Conservation (phyloP, 2,329 filamentous ascomycete genomes). For the Chaetomium sp. region DNA sequence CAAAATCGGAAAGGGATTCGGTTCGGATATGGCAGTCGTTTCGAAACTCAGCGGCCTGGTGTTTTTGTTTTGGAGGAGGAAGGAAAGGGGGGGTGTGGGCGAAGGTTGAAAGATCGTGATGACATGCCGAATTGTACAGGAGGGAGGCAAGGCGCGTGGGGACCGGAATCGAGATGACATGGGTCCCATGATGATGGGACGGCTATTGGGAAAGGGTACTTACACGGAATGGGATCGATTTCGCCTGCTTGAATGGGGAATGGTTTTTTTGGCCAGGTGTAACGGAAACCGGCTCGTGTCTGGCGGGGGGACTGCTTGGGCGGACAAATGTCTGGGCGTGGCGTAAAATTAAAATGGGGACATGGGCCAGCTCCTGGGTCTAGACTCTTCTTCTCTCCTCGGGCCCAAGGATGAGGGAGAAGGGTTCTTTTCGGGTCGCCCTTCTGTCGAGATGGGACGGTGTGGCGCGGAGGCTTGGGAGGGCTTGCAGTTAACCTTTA, state of each 20-base stretch:
- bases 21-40: constrained; percentile 23
- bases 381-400: constrained; percentile 4
- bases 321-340: background rate
- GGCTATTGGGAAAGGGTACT: constrained; percentile 16
- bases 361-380: constrained; percentile 4
- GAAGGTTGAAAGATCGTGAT: constrained; percentile 23
- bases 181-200: constrained; percentile 9
- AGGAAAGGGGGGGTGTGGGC: constrained; percentile 1
- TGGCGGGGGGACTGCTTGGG: constrained; percentile 3
- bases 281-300: constrained; percentile 9
- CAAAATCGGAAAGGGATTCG: constrained; percentile 18
- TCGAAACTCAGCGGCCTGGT: background rate
- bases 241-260: background rate
- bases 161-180: constrained; percentile 19
- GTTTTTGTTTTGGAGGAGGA: constrained; percentile 16
- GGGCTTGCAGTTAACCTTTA: background rate
- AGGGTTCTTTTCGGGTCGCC: background rate
- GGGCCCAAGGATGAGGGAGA: background rate
- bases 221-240: constrained; percentile 5
- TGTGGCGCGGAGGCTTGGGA: background rate
- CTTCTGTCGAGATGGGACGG: background rate
- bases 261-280: background rate
- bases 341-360: constrained; percentile 11
- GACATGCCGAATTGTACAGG: constrained; percentile 22
- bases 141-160: constrained; percentile 14